A percentile compares a stretch with the other conserved stretches of the same genome.
Evolutionary conservation across 768 basidiomycete genomes (phyloP).

Genomic region (Strobilomyces confusus): DNA sequence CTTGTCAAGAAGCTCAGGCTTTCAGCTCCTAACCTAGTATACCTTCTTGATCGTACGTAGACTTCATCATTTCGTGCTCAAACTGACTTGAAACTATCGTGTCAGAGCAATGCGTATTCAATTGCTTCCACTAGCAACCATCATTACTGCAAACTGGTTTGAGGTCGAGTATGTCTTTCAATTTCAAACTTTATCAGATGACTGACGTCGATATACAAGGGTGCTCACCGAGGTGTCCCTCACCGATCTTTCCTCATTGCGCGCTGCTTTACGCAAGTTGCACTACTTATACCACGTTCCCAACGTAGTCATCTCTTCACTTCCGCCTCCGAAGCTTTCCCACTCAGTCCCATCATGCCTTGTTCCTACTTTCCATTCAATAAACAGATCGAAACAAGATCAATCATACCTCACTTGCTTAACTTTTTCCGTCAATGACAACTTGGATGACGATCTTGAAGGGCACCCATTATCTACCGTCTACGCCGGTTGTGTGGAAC

Average conservation of each 20-base stretch:
- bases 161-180: slow-evolving; percentile 76
- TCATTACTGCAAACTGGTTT: slow-evolving; percentile 98
- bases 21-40: slow-evolving; percentile 60
- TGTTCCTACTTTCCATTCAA: slow-evolving; percentile 20
- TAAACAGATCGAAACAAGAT: slow-evolving; percentile 6
- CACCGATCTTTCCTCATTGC: slow-evolving; percentile 61
- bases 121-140: slow-evolving; percentile 77
- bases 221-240: slow-evolving; percentile 71
- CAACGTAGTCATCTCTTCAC: slow-evolving; percentile 89
- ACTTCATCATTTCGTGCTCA: neutral
- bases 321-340: slow-evolving; percentile 67
- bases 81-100: slow-evolving; percentile 37
- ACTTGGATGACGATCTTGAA: slow-evolving; percentile 13
- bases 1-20: slow-evolving; percentile 59
- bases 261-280: slow-evolving; percentile 62
- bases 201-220: slow-evolving; percentile 37
- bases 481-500: slow-evolving; percentile 68
- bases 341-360: slow-evolving; percentile 47
- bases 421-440: slow-evolving; percentile 51
- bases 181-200: neutral
- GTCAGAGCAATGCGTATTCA: slow-evolving; percentile 73
- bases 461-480: slow-evolving; percentile 39
- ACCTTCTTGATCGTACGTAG: slow-evolving; percentile 86
- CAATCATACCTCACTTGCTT: slow-evolving; percentile 70
- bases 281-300: slow-evolving; percentile 76